These are phyloP conservation scores for Neurospora pannonica DNA, from an alignment of 495 filamentous ascomycete genomes.

Conservation along the genomic window DNA sequence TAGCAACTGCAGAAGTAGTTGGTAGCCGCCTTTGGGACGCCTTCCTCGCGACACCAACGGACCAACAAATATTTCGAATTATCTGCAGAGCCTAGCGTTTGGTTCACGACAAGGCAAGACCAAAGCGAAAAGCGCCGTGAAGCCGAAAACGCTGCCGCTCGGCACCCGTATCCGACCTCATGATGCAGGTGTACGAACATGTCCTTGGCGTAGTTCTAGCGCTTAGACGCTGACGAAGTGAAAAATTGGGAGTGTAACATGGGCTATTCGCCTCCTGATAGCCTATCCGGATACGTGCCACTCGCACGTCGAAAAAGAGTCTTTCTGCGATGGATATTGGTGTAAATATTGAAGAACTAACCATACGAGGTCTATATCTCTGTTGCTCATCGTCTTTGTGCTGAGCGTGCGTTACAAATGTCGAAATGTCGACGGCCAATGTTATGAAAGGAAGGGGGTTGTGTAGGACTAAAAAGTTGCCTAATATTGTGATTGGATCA, in stretches of 20 bases:
- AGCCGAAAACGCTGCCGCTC: neutral
- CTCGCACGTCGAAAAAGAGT: neutral
- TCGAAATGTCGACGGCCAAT: neutral
- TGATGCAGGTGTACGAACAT: neutral
- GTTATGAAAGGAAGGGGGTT: neutral
- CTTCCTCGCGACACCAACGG: neutral
- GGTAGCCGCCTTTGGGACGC: neutral
- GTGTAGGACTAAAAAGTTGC: neutral
- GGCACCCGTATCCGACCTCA: neutral
- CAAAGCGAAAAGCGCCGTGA: neutral
- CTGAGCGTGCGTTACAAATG: neutral
- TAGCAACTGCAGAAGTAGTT: neutral
- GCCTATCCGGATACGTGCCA: neutral
- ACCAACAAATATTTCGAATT: neutral
- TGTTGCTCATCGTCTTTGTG: neutral
- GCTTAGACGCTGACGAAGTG: neutral
- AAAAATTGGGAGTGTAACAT: neutral
- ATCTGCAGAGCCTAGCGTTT: neutral
- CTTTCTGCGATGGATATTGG: neutral
- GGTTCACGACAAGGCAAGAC: neutral
- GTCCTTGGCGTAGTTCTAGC: neutral
- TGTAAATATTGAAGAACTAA: neutral
- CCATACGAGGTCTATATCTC: neutral
- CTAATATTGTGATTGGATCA: neutral
- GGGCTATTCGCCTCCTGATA: neutral